A percentile compares a stretch with the other conserved stretches of the same genome.
Conservation (phyloP, 2,329 filamentous ascomycete genomes). For the Scytalidium sp. region DNA sequence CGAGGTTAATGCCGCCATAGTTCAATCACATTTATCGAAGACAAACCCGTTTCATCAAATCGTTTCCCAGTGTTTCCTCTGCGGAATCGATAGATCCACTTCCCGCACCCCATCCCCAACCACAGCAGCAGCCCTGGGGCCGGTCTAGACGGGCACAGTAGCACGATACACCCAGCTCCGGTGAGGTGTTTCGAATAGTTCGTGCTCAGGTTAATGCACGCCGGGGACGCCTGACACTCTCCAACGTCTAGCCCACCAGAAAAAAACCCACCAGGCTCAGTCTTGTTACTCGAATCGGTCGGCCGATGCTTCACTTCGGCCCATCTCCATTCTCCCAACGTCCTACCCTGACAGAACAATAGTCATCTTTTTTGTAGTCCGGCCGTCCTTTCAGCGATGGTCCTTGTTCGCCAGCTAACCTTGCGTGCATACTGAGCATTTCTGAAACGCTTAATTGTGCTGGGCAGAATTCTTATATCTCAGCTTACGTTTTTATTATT, state of each 20-base stretch:
- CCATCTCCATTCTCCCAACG: neutral
- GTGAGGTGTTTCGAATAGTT: constrained; percentile 27
- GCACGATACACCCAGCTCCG: constrained; percentile 25
- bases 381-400: neutral
- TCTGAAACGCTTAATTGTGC: neutral
- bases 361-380: neutral
- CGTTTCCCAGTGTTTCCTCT: constrained; percentile 20
- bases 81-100: constrained; percentile 21
- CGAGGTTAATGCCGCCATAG: neutral
- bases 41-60: constrained; percentile 10
- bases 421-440: neutral
- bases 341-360: neutral
- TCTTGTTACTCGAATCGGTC: too few relatives aligned
- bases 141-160: constrained; percentile 23
- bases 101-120: neutral
- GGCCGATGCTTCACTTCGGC: neutral
- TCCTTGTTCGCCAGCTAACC: neutral
- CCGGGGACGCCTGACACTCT: constrained; percentile 10
- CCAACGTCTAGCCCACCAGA: neutral
- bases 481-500: neutral
- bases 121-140: neutral
- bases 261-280: neutral
- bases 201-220: constrained; percentile 30
- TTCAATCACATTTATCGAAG: constrained; percentile 21
- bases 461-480: neutral